Evolutionary conservation across 2,329 filamentous ascomycete species (phyloP).

Genomic region (Ascochyta viciae-villosae): DNA sequence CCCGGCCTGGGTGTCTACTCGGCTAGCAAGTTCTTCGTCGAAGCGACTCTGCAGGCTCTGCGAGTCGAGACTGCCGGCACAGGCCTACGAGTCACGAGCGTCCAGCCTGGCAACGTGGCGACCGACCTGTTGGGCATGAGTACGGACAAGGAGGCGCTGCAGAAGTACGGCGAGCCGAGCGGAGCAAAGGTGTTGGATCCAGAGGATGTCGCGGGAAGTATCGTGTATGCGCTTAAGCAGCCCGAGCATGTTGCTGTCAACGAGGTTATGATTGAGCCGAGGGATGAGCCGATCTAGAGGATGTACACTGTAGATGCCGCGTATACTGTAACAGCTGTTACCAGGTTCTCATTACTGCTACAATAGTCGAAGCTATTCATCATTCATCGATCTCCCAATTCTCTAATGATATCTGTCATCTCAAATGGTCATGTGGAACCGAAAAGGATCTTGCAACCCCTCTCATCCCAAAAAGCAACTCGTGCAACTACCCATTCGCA

Average conservation of each 20-base stretch:
- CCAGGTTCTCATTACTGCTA: no score
- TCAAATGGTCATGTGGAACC: no score
- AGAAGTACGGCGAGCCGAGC: constrained; percentile 78
- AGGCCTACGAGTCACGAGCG: constrained; percentile 73
- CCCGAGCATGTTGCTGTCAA: constrained; percentile 80
- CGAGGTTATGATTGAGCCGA: constrained; percentile 71
- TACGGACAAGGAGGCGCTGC: constrained; percentile 76
- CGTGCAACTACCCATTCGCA: no score
- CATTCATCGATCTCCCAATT: no score
- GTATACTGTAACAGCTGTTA: neutral
- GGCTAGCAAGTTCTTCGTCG: constrained; percentile 84
- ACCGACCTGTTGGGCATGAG: constrained; percentile 78
- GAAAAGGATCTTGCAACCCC: no score
- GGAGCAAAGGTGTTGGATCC: constrained; percentile 78
- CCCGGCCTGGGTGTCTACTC: constrained; percentile 83
- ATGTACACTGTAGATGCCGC: neutral
- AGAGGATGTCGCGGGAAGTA: constrained; percentile 74
- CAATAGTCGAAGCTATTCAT: no score
- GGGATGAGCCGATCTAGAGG: constrained; percentile 45
- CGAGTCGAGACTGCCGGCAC: constrained; percentile 78
- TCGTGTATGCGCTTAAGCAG: constrained; percentile 77
- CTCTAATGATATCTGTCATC: no score
- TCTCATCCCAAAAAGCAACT: no score
- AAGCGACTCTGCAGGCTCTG: constrained; percentile 77
- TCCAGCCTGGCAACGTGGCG: constrained; percentile 79